A percentile compares a stretch with the other conserved stretches of the same genome.
phyloP scores from a whole-genome alignment of 1,284 basidiomycete genomes.

The Cutaneotrichosporon sp. region DNA sequence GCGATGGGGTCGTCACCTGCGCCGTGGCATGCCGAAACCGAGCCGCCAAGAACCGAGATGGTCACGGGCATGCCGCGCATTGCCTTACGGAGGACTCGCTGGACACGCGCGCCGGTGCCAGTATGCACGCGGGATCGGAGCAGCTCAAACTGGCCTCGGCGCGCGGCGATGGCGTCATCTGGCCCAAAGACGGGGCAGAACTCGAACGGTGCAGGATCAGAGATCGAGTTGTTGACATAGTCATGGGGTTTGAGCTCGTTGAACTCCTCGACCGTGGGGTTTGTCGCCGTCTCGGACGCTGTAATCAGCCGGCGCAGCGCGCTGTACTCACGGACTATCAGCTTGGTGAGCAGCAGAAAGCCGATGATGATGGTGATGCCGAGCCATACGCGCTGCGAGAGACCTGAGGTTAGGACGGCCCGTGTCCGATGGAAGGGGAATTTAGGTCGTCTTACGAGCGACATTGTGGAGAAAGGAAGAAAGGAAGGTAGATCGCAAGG shows the following conservation, averaged over 20 bases:
- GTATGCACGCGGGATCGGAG: conserved; percentile 73
- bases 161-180: conserved; percentile 70
- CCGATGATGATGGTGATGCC: conserved; percentile 33
- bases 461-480: not conserved
- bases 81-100: conserved; percentile 78
- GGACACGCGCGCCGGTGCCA: conserved; percentile 79
- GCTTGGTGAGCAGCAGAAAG: conserved; percentile 37
- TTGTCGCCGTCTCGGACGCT: conserved; percentile 12
- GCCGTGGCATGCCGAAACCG: conserved; percentile 91
- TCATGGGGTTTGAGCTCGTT: conserved; percentile 49
- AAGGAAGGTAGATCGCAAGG: not conserved
- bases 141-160: conserved; percentile 74
- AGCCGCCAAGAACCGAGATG: conserved; percentile 85
- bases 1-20: conserved; percentile 87
- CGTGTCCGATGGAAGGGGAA: not conserved
- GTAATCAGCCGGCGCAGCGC: conserved; percentile 1
- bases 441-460: not conserved
- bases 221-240: conserved; percentile 55
- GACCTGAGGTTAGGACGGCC: conserved; percentile 26
- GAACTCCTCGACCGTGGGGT: conserved; percentile 15
- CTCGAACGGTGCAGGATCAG: conserved; percentile 70
- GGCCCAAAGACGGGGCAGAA: conserved; percentile 88
- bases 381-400: conserved; percentile 43
- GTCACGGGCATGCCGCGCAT: conserved; percentile 82
- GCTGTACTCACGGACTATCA: conserved; percentile 38